Evolutionary conservation across 2,329 filamentous ascomycete species (phyloP).

Genomic region (Alternaria sp.): DNA sequence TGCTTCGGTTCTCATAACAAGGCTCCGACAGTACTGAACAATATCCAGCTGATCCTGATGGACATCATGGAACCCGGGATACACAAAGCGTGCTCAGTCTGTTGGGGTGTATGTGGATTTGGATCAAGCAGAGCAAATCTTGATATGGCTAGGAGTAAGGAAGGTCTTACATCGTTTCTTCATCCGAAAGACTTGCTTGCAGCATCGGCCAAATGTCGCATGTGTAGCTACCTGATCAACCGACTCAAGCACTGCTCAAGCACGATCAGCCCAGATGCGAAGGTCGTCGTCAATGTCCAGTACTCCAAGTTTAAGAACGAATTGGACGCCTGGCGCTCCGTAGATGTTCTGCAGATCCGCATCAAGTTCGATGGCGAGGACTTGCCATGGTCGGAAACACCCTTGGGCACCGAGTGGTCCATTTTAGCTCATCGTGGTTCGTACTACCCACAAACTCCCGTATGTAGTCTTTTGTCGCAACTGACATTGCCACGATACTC

Average conservation of each 20-base stretch:
- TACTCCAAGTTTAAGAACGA: not conserved
- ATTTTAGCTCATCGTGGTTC: not conserved
- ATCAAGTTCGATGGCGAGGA: not conserved
- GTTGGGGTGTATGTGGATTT: not conserved
- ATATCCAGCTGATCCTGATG: not conserved
- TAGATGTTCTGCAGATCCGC: not conserved
- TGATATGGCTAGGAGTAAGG: not conserved
- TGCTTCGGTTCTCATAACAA: not conserved
- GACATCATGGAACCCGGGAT: not conserved
- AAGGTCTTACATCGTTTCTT: not conserved
- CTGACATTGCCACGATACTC: not conserved
- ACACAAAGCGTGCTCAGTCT: not conserved
- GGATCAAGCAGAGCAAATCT: not conserved
- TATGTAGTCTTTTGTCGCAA: not conserved
- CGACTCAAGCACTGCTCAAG: not conserved
- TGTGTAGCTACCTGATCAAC: not conserved
- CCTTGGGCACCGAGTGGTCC: not conserved
- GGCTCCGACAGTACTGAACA: not conserved
- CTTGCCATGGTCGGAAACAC: not conserved
- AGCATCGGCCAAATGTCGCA: not conserved
- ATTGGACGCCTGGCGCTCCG: not conserved
- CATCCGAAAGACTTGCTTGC: not conserved
- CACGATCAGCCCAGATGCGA: not conserved
- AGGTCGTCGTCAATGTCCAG: not conserved
- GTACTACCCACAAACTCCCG: not conserved